Evolutionary conservation across 208 protist genomes (phyloP).

Genomic region (Acanthamoeba healyi): DNA sequence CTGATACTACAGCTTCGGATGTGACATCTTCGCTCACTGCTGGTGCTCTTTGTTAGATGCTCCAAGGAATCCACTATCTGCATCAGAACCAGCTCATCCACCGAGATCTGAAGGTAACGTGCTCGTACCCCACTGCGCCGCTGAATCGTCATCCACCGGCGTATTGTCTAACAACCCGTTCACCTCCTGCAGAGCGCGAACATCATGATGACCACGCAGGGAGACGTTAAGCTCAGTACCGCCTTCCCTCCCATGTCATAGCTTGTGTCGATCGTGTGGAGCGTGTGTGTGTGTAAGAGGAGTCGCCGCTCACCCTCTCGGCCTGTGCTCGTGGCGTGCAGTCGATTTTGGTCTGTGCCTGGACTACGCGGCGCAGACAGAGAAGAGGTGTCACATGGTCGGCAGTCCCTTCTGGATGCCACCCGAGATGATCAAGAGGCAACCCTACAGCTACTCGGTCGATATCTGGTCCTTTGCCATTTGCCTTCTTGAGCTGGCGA

Average conservation of each 20-base stretch:
- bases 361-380: slow-evolving; percentile 25
- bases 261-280: too few relatives aligned
- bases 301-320: background rate
- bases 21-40: background rate
- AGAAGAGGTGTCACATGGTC: slow-evolving; percentile 73
- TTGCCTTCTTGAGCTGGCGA: slow-evolving; percentile 75
- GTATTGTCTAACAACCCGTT: too few relatives aligned
- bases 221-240: slow-evolving; percentile 80
- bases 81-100: slow-evolving; percentile 79
- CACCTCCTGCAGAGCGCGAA: slow-evolving; percentile 72
- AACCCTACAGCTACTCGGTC: slow-evolving; percentile 52
- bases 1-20: background rate
- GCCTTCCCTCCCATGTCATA: background rate
- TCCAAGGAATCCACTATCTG: slow-evolving; percentile 76
- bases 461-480: slow-evolving; percentile 77
- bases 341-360: slow-evolving; percentile 78
- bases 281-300: background rate
- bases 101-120: slow-evolving; percentile 82
- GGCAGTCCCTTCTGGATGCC: slow-evolving; percentile 80
- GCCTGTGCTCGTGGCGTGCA: background rate
- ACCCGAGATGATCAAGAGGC: slow-evolving; percentile 78
- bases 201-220: slow-evolving; percentile 83
- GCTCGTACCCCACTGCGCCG: too few relatives aligned
- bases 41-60: slow-evolving; percentile 33
- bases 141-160: too few relatives aligned